Conservation (phyloP, 2,329 filamentous ascomycete genomes). For the Myriosclerotinia scirpicola region DNA sequence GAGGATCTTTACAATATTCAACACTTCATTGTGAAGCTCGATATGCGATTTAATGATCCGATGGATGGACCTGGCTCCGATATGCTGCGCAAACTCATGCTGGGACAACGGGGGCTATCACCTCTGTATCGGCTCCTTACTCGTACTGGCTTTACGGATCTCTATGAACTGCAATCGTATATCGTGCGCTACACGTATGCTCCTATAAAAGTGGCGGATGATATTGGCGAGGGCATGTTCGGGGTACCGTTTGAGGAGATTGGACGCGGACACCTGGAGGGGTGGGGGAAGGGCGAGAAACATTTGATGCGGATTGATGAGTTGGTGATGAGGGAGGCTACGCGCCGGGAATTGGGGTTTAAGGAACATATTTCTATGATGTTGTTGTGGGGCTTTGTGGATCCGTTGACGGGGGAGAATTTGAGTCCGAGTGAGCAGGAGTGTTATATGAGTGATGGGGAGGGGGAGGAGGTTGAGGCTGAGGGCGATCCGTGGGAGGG, state of each 20-base stretch:
- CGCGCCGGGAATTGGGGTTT: slow-evolving; percentile 53
- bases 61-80: slow-evolving; percentile 52
- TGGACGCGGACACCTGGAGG: slow-evolving; percentile 55
- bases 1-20: slow-evolving; percentile 61
- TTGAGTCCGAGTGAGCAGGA: slow-evolving; percentile 52
- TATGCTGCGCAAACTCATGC: slow-evolving; percentile 55
- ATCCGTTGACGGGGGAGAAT: slow-evolving; percentile 53
- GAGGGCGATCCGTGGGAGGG: slow-evolving; percentile 13
- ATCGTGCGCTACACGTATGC: slow-evolving; percentile 58
- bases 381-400: slow-evolving; percentile 62
- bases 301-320: slow-evolving; percentile 58
- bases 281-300: slow-evolving; percentile 51
- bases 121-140: slow-evolving; percentile 61
- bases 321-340: slow-evolving; percentile 56
- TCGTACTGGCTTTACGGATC: slow-evolving; percentile 51
- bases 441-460: slow-evolving; percentile 53
- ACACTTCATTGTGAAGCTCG: slow-evolving; percentile 69
- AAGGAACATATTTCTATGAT: slow-evolving; percentile 56
- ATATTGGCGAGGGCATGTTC: slow-evolving; percentile 41
- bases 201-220: slow-evolving; percentile 23
- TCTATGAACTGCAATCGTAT: slow-evolving; percentile 55
- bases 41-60: slow-evolving; percentile 67
- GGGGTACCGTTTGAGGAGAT: slow-evolving; percentile 54
- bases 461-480: slow-evolving; percentile 28
- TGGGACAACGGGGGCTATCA: slow-evolving; percentile 58